phyloP scores from a whole-genome alignment of 108 stramenopile species.

The Fragilaria crotonensis region DNA sequence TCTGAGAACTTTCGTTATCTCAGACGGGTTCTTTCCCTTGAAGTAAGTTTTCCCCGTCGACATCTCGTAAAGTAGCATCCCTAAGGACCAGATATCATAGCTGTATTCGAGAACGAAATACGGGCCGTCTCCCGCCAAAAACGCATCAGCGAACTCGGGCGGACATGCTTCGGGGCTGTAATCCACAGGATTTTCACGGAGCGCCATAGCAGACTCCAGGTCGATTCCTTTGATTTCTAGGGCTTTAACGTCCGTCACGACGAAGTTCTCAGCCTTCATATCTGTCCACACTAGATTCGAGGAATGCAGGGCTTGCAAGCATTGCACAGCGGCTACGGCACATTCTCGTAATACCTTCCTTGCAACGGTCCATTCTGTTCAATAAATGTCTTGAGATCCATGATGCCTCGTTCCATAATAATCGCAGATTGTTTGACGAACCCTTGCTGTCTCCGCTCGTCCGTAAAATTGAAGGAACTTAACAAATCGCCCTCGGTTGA shows the following conservation, averaged over 20 bases:
- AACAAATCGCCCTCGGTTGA: conserved; percentile 31
- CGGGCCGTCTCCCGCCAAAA: conserved; percentile 42
- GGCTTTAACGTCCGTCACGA: conserved; percentile 21
- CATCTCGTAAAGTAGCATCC: conserved; percentile 50
- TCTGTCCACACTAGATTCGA: conserved; percentile 61
- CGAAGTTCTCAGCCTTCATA: conserved; percentile 56
- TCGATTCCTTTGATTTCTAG: conserved; percentile 55
- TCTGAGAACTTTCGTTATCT: conserved; percentile 62
- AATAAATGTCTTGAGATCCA: conserved; percentile 46
- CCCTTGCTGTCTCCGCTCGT: conserved; percentile 21
- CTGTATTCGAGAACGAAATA: conserved; percentile 50
- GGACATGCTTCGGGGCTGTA: conserved; percentile 88
- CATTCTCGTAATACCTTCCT: conserved; percentile 46
- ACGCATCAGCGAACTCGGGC: conserved; percentile 71
- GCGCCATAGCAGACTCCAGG: conserved; percentile 78
- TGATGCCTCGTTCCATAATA: conserved; percentile 44
- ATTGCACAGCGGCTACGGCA: conserved; percentile 35
- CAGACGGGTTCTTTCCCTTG: conserved; percentile 50
- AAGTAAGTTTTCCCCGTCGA: conserved; percentile 57
- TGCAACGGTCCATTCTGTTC: conserved; percentile 26
- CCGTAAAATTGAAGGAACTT: conserved; percentile 31
- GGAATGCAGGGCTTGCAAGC: conserved; percentile 45
- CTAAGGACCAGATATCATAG: conserved; percentile 58
- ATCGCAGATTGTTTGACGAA: conserved; percentile 29
- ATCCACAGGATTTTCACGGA: conserved; percentile 67